Percentiles rank a stretch among this genome's conserved stretches.
Evolutionary conservation across 2,329 filamentous ascomycete species (phyloP).

Genomic region (Botryotinia narcissicola): DNA sequence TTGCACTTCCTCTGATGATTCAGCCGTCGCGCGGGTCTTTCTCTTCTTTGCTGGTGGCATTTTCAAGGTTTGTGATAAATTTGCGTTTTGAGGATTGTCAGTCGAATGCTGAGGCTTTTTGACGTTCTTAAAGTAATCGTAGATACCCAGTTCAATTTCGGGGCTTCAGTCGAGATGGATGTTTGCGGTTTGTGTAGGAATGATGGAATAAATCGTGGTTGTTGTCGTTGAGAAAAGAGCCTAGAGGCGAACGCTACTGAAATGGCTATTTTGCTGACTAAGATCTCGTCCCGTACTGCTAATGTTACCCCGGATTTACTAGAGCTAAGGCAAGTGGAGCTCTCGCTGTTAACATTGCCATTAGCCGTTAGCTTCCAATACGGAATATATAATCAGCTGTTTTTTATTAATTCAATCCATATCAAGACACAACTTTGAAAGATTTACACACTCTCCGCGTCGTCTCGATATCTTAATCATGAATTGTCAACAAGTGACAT

Average conservation of each 20-base stretch:
- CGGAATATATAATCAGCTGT: not conserved
- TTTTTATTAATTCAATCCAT: not conserved
- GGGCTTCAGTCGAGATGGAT: not conserved
- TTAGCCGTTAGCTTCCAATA: not conserved
- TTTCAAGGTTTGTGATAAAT: conserved; percentile 10
- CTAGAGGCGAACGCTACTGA: not conserved
- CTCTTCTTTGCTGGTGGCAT: conserved; percentile 49
- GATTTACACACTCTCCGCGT: not conserved
- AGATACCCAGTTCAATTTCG: too few relatives aligned
- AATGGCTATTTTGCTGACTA: conserved; percentile 4
- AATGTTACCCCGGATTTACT: conserved; percentile 16
- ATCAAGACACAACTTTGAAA: not conserved
- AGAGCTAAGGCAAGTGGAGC: not conserved
- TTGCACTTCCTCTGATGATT: conserved; percentile 23
- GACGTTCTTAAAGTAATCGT: not conserved
- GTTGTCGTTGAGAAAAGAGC: conserved; percentile 5
- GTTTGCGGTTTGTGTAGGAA: not conserved
- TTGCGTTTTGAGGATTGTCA: not conserved
- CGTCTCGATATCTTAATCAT: not conserved
- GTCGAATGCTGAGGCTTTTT: conserved; percentile 13
- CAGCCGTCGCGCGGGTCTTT: conserved; percentile 41
- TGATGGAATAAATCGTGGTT: not conserved
- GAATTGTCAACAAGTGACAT: conserved; percentile 23
- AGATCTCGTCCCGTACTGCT: not conserved
- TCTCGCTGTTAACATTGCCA: not conserved